A percentile compares a stretch with the other conserved stretches of the same genome.
Evolutionary conservation across 2,329 filamentous ascomycete genomes (phyloP).

Genomic region (Pestalotiopsis sp.): DNA sequence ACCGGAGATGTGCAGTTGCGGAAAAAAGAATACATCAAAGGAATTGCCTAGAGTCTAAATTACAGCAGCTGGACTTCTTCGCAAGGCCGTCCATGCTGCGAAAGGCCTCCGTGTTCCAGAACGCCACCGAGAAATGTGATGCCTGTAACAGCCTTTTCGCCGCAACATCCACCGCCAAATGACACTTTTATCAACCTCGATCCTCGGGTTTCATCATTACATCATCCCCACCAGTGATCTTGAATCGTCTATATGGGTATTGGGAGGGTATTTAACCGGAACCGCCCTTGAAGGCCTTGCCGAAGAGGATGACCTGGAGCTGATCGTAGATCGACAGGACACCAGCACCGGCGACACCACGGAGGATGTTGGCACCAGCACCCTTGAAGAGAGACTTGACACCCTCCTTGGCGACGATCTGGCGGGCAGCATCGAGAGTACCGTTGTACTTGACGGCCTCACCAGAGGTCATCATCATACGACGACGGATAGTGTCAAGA

Average conservation of each 20-base stretch:
- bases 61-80: constrained; percentile 60
- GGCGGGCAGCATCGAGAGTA: constrained; percentile 90
- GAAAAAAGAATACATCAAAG: constrained; percentile 44
- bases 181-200: constrained; percentile 44
- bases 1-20: constrained; percentile 36
- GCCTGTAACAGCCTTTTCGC: constrained; percentile 40
- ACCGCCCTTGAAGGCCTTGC: constrained; percentile 93
- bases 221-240: constrained; percentile 35
- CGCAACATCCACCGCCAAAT: constrained; percentile 48
- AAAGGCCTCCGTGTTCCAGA: constrained; percentile 38
- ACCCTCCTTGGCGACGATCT: constrained; percentile 98
- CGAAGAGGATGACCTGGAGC: constrained; percentile 98
- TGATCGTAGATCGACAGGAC: constrained; percentile 99
- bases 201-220: constrained; percentile 35
- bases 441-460: constrained; percentile 99
- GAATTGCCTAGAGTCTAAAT: constrained; percentile 66
- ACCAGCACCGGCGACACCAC: constrained; percentile 99
- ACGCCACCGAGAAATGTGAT: constrained; percentile 38
- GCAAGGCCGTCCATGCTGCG: constrained; percentile 39
- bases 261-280: constrained; percentile 47
- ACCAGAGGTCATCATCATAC: constrained; percentile 99
- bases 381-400: constrained; percentile 99
- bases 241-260: constrained; percentile 44
- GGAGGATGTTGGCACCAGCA: constrained; percentile 99
- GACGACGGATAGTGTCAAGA: constrained; percentile 99